Conservation (phyloP, 495 filamentous ascomycete species). For the Trichocladium uniseriatum region DNA sequence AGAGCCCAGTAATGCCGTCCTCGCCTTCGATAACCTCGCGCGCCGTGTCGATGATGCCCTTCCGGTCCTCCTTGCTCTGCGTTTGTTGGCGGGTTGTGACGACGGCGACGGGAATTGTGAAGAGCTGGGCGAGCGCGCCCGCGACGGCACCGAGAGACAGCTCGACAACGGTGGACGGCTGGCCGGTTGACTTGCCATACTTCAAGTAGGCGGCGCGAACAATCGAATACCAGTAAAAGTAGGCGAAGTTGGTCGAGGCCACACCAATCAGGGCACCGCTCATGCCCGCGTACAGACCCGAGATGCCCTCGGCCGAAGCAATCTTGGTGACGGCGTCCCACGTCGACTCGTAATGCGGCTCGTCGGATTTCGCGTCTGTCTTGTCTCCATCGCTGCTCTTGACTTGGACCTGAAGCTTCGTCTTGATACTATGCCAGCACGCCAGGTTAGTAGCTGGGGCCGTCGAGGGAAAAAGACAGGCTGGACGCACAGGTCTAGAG, state of each 20-base stretch:
- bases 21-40: constrained; percentile 82
- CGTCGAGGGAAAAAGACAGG: neutral
- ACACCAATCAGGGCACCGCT: constrained; percentile 79
- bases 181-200: constrained; percentile 47
- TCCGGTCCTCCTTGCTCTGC: constrained; percentile 68
- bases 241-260: constrained; percentile 96
- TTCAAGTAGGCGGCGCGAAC: constrained; percentile 76
- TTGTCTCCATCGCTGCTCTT: constrained; percentile 45
- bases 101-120: constrained; percentile 93
- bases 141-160: constrained; percentile 79
- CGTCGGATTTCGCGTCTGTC: constrained; percentile 30
- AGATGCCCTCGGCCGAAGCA: constrained; percentile 65
- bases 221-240: constrained; percentile 98
- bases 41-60: constrained; percentile 81
- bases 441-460: constrained; percentile 12
- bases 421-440: constrained; percentile 64
- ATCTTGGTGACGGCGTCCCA: constrained; percentile 86
- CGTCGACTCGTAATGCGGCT: constrained; percentile 72
- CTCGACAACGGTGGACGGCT: constrained; percentile 78
- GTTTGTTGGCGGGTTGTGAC: constrained; percentile 96
- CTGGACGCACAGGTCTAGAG: constrained; percentile 78
- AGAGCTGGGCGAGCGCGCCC: constrained; percentile 86
- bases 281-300: constrained; percentile 84
- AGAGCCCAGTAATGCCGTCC: constrained; percentile 82
- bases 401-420: constrained; percentile 91